Conservation (phyloP, 768 basidiomycete genomes). For the Guyanaporus albipodus region DNA sequence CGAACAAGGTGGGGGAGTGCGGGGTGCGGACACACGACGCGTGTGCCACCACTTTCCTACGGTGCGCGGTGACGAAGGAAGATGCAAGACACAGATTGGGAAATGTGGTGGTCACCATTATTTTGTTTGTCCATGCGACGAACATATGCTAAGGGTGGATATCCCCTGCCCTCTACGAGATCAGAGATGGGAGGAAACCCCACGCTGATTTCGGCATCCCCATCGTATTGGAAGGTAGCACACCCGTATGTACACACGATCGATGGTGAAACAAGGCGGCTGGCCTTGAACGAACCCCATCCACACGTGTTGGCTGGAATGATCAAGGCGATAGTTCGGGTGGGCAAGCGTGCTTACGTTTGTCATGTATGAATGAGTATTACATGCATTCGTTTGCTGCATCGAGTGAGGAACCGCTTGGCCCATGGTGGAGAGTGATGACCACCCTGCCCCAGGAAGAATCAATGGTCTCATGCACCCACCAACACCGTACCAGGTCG, state of each 20-base stretch:
- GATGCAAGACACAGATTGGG: neutral
- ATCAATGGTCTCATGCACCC: too few species aligned
- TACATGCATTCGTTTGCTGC: neutral
- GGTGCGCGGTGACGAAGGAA: slow-evolving; percentile 5
- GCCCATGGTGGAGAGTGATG: too few species aligned
- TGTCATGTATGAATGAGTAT: neutral
- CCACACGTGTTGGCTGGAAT: slow-evolving; percentile 1
- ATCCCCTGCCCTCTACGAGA: slow-evolving; percentile 7
- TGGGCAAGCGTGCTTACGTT: neutral
- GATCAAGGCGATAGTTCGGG: slow-evolving; percentile 6
- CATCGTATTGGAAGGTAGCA: slow-evolving; percentile 3
- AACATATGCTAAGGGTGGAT: slow-evolving; percentile 8
- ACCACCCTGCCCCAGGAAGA: too few species aligned
- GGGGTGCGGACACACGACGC: slow-evolving; percentile 21
- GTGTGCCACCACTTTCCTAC: slow-evolving; percentile 1
- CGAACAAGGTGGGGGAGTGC: slow-evolving; percentile 15
- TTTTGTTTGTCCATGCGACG: slow-evolving; percentile 11
- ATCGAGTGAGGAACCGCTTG: too few species aligned
- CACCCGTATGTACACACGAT: slow-evolving; percentile 5
- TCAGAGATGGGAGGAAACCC: slow-evolving; percentile 4
- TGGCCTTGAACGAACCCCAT: slow-evolving; percentile 1
- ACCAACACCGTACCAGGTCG: too few species aligned
- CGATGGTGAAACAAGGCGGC: neutral
- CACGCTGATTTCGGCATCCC: slow-evolving; percentile 9
- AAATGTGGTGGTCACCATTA: slow-evolving; percentile 1